Evolutionary conservation across 2,329 filamentous ascomycete genomes (phyloP), one percentile per base, ranked within the genome.

Genomic region (Xylariaceae sp.): DNA sequence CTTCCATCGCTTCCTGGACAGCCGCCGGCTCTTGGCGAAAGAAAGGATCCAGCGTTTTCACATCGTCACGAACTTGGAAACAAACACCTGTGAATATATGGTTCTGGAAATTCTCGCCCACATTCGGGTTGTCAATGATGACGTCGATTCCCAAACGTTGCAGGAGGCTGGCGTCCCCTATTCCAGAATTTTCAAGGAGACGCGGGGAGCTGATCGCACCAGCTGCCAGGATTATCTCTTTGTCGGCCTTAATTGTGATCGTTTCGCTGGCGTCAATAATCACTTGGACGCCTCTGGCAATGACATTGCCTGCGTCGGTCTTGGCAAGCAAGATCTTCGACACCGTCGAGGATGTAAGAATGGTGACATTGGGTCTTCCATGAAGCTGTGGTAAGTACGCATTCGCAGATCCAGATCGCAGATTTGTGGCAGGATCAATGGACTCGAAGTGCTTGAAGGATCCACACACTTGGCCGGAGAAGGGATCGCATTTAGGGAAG

Each of bases 71-170:
- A 14, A 42, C 49, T 14, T 52, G 45, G 17, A 49, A 52, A 22
- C 42, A 42, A 4, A 49, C 6, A 2, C 49, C 36, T 22, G 25
- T 39, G 6, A 40, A 25, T n/a, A 44, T 41, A 21, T 49, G 49
- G 36, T 48, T 47, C 23, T 51, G 48, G 29, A 63, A 47, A 20
- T 64, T 61, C 43, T 54, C 52, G 22, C 64, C 64, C 4, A 66
- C 63, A n/a, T 57, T 54, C 2, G 59, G 52, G 17, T 58, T 58
- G 29, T 65, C 60, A 2, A 56, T 40, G 1, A 63, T 40, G 3
- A 61, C 53, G 0, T n/a, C n/a, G n/a, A n/a, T n/a, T n/a, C n/a
- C n/a, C n/a, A n/a, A n/a, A n/a, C n/a, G n/a, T n/a, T n/a, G n/a
- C n/a, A n/a, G n/a, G n/a, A n/a, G n/a, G n/a, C n/a, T n/a, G n/a